These are phyloP conservation scores for Sextonia rubra DNA, from an alignment of 164 flowering plant species.

Conservation along the genomic window DNA sequence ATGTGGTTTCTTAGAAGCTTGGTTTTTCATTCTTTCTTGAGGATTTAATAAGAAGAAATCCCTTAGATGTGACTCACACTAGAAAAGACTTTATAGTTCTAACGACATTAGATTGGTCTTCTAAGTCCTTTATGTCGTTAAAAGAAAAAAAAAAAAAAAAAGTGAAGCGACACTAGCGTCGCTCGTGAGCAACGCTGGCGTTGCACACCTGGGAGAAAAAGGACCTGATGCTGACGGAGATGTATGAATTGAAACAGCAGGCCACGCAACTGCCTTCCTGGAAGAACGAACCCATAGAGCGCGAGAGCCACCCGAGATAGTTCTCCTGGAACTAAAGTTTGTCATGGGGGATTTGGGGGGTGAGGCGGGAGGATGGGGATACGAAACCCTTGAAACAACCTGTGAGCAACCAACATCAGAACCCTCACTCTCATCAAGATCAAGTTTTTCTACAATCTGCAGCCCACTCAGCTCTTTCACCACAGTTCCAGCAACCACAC, in stretches of 20 bases:
- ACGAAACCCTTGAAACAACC: slow-evolving; percentile 30
- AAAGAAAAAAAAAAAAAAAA: no score
- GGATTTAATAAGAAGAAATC: no score
- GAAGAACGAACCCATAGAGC: slow-evolving; percentile 51
- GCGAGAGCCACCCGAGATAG: slow-evolving; percentile 2
- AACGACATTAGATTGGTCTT: no score
- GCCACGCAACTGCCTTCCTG: slow-evolving; percentile 66
- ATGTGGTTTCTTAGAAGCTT: no score
- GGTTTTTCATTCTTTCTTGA: no score
- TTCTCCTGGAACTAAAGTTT: slow-evolving; percentile 46
- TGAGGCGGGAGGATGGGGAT: slow-evolving; percentile 92
- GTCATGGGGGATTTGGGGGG: slow-evolving; percentile 60
- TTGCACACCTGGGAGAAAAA: slow-evolving; percentile 89
- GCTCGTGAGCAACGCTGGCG: no score
- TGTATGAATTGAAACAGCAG: slow-evolving; percentile 55
- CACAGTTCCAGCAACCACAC: slow-evolving; percentile 26
- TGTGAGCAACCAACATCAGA: slow-evolving; percentile 32
- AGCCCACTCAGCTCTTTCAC: slow-evolving; percentile 36
- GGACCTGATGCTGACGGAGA: slow-evolving; percentile 79
- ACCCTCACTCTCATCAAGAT: slow-evolving; percentile 34
- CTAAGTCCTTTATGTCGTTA: no score
- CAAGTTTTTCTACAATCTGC: slow-evolving; percentile 32
- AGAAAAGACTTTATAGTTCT: no score
- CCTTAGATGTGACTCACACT: no score
- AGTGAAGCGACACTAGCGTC: no score